Evolutionary conservation across 257 asterid species (phyloP), one percentile per base, ranked within the genome.

Genomic region (Perilla frutescens): DNA sequence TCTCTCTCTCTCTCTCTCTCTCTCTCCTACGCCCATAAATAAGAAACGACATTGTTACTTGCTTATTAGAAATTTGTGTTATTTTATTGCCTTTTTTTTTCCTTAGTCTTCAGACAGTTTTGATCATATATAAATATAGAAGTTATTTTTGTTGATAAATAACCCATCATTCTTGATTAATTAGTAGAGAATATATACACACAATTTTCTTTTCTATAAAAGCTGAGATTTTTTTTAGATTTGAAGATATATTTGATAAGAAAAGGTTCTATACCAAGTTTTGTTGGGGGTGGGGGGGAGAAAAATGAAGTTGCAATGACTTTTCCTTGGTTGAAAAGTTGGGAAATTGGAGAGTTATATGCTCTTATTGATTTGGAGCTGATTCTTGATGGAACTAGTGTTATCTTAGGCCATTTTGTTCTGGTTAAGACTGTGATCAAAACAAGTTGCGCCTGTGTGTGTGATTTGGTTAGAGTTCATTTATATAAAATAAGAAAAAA

Each of bases 31-130:
- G 26, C 26, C 26, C 26, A 20, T 20, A 20, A 20, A 20, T 20
- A 68, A 48, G 31, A 64, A 45, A 62, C 43, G 62, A 49, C 51
- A 56, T 40, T 68, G 29, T 57, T 79, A 68, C 78, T 44, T 40
- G 9, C 40, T 70, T 43, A 13, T 15, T 65, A 61, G 12, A 62
- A 74, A 51, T 45, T 71, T 71, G 47, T 71, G 37, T 62, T 73
- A 34, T 45, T n/a, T 40, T 15, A 61, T 62, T 59, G 74, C 71
- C 6, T 50, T 34, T 78, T 75, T 20, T 63, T 10, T 43, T 71
- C 74, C 74, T 41, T 47, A 62, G 57, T 11, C 70, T 40, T 49
- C 3, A 39, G 7, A 4, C 50, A 20, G 32, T 26, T 26, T 62
- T 55, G 29, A 61, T 41, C 53, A 55, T 34, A 0, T 43, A 34